Evolutionary conservation across 177 flowering plant genomes (phyloP), one percentile per base, ranked within the genome.

Genomic region (Vitis hybrid): DNA sequence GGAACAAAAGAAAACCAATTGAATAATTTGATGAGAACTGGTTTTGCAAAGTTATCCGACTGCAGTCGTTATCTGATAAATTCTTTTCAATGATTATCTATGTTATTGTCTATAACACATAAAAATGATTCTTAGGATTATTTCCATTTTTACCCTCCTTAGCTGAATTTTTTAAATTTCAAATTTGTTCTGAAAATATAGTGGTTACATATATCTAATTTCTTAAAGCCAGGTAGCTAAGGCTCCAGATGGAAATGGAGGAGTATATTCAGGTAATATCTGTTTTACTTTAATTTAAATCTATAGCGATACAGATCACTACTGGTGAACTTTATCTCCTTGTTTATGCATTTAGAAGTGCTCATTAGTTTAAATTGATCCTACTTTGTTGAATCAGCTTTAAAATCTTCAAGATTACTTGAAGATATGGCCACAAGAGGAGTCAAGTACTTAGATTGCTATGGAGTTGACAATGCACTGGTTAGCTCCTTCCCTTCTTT

Each of bases 191-290:
- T 62, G 27, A 35, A 32, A 11, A 68, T 65, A 1, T 64, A 60
- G 24, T 76, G 51, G 14, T 77, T 72, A 56, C 50, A 30, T 66
- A 56, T 54, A 55, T 64, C 24, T 51, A 19, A 56, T 74, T 80
- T 71, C 72, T 62, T 68, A 69, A 79, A 76, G 67, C 79, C 89
- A 95, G 99, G 94, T 96, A 46, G 92, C 98, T 56, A 93, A 83
- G 80, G 85, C 99, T 76, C 99, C 99, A 32, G 98, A 96, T 84
- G 99, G 99, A 60, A 96, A 96, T 85, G 99, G 99, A 70, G 99
- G 99, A 76, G 97, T 96, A 30, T 96, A 93, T 81, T 67, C 97
- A 74, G 99, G 99, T 91, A 78, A 15, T 5, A 18, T 24, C 60
- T 24, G 32, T 16, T 16, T 3, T 56, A 56, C 9, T 66, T 6